phyloP scores from a whole-genome alignment of 192 early-diverging fungal species.

The Phlyctochytrium planicorne region DNA sequence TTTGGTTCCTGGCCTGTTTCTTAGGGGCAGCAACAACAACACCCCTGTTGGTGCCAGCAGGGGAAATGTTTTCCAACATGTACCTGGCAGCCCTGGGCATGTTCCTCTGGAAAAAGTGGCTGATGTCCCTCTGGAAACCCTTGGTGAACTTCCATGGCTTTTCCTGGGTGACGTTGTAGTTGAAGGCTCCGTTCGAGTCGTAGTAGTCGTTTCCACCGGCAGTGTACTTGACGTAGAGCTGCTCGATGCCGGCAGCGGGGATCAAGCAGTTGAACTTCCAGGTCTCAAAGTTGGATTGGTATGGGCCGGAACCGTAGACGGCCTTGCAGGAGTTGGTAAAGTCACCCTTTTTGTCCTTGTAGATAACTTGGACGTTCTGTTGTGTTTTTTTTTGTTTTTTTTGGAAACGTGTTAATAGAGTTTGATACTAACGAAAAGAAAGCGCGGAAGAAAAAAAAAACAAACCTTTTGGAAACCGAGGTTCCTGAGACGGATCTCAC shows the following conservation, averaged over 20 bases:
- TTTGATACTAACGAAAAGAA: not conserved
- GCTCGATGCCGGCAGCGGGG: not conserved
- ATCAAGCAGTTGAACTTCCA: slow-evolving; percentile 4
- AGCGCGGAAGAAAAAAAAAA: not conserved
- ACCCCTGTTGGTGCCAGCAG: not conserved
- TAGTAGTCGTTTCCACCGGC: slow-evolving; percentile 35
- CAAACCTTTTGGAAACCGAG: not conserved
- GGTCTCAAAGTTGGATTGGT: slow-evolving; percentile 1
- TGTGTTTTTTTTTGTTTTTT: not conserved
- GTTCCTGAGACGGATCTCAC: not conserved
- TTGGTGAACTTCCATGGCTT: not conserved
- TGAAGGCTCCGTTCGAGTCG: slow-evolving; percentile 28
- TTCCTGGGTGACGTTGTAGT: slow-evolving; percentile 1
- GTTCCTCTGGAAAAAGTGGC: slow-evolving; percentile 1
- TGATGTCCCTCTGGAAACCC: slow-evolving; percentile 19
- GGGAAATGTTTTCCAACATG: slow-evolving; percentile 26
- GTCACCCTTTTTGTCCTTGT: not conserved
- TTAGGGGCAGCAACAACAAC: slow-evolving; percentile 16
- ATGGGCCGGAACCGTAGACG: not conserved
- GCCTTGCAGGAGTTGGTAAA: not conserved
- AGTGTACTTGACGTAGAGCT: slow-evolving; percentile 17
- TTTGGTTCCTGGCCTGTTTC: slow-evolving; percentile 31
- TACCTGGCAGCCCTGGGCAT: slow-evolving; percentile 3
- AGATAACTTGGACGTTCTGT: not conserved
- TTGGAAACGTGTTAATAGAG: not conserved